phyloP scores from a whole-genome alignment of 495 filamentous ascomycete species.

The Neurospora sp. region DNA sequence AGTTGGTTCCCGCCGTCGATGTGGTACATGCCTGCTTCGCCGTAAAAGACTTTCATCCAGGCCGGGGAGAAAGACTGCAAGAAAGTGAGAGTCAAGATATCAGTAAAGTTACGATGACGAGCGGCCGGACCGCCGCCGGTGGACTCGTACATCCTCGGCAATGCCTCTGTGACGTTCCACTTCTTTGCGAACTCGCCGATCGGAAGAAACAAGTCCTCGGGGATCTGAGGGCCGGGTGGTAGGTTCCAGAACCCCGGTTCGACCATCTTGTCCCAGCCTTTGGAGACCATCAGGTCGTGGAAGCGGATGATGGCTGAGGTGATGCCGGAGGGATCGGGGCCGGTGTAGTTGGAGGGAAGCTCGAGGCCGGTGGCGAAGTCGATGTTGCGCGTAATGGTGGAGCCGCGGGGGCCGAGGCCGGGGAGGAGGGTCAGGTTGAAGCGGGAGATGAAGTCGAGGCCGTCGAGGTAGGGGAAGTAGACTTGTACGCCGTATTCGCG shows the following conservation, averaged over 20 bases:
- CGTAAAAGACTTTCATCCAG: conserved; percentile 19
- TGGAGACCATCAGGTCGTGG: conserved; percentile 18
- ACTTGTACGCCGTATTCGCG: conserved; percentile 28
- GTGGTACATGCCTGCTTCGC: conserved; percentile 10
- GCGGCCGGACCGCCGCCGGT: conserved; percentile 18
- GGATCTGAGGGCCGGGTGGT: conserved; percentile 22
- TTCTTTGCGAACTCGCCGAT: conserved; percentile 31
- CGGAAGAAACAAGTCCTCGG: conserved; percentile 32
- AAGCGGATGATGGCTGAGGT: conserved; percentile 22
- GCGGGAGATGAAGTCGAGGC: conserved; percentile 10
- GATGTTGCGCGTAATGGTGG: conserved; percentile 16
- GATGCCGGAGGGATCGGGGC: conserved; percentile 14
- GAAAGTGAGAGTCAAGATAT: conserved; percentile 24
- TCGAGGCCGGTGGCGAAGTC: conserved; percentile 28
- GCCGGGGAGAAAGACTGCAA: conserved; percentile 27
- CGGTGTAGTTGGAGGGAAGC: conserved; percentile 2
- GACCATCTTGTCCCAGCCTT: conserved; percentile 23
- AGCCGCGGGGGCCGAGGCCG: background rate
- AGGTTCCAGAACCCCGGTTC: conserved; percentile 26
- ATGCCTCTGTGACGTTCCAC: conserved; percentile 27
- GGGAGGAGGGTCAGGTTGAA: conserved; percentile 16
- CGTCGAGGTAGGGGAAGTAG: conserved; percentile 12
- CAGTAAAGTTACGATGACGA: conserved; percentile 22
- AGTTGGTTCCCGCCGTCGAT: conserved; percentile 23
- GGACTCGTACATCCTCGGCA: conserved; percentile 13